A percentile compares a stretch with the other conserved stretches of the same genome.
These are phyloP conservation scores for Mesostigma viride DNA, from an alignment of 139 green algal genomes.

Conservation along the genomic window DNA sequence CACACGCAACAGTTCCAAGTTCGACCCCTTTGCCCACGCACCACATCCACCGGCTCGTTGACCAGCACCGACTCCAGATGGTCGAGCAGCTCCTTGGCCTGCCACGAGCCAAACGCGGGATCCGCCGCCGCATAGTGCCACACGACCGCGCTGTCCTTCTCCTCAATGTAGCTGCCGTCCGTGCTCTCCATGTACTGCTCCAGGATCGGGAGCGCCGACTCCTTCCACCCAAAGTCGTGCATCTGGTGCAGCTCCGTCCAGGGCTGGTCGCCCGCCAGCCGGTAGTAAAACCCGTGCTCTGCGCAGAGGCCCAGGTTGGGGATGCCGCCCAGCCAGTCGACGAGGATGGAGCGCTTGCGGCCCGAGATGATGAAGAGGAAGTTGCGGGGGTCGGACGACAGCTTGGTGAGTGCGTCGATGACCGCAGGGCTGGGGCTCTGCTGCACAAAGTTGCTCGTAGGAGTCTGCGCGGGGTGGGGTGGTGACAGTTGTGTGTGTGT, in stretches of 20 bases:
- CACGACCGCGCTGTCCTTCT: constrained; percentile 78
- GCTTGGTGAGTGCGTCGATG: constrained; percentile 43
- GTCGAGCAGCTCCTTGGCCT: constrained; percentile 97
- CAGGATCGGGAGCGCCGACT: constrained; percentile 32
- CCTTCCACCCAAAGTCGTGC: constrained; percentile 28
- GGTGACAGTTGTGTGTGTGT: constrained; percentile 37
- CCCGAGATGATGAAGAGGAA: constrained; percentile 80
- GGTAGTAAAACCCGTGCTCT: constrained; percentile 83
- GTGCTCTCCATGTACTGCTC: constrained; percentile 82
- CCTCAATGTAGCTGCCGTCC: constrained; percentile 82
- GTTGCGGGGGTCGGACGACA: constrained; percentile 68
- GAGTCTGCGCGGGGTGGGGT: constrained; percentile 35
- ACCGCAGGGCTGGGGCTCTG: constrained; percentile 23
- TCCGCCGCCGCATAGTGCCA: constrained; percentile 94
- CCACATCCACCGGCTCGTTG: constrained; percentile 80
- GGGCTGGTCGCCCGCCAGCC: not conserved
- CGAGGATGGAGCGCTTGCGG: constrained; percentile 54
- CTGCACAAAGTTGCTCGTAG: not conserved
- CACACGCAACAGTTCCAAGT: too few species aligned
- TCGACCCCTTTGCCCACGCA: constrained; percentile 50
- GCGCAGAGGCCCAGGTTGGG: constrained; percentile 68
- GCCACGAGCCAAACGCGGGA: constrained; percentile 90
- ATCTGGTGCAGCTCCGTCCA: constrained; percentile 1
- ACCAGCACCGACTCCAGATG: constrained; percentile 89
- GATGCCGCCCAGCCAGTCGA: constrained; percentile 70